A percentile compares a stretch with the other conserved stretches of the same genome.
These are phyloP conservation scores for Pseudevernia furfuracea DNA, from an alignment of 495 filamentous ascomycete genomes.

Conservation along the genomic window DNA sequence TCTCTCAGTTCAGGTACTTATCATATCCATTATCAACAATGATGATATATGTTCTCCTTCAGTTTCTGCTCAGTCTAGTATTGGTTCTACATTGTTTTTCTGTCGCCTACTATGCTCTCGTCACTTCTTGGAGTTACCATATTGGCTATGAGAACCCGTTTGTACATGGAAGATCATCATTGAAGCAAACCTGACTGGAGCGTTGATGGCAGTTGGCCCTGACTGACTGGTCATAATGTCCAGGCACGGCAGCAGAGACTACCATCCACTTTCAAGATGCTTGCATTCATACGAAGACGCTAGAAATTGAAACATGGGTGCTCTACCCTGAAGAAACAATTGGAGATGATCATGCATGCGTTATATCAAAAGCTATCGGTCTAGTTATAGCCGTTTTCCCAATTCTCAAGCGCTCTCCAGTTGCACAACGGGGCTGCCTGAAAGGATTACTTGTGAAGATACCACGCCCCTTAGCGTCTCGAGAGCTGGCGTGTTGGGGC, in stretches of 20 bases:
- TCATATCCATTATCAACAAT: not conserved
- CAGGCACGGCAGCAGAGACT: not conserved
- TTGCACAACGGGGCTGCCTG: not conserved
- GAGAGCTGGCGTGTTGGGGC: not conserved
- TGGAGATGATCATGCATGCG: not conserved
- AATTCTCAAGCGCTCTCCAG: not conserved
- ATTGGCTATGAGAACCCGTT: not conserved
- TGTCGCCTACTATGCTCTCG: not conserved
- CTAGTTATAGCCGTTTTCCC: not conserved
- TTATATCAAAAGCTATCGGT: not conserved
- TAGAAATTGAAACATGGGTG: not conserved
- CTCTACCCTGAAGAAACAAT: not conserved
- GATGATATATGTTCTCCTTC: not conserved
- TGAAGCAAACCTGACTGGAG: not conserved
- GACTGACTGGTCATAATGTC: not conserved
- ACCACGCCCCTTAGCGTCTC: not conserved
- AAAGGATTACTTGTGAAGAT: not conserved
- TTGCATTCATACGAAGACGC: not conserved
- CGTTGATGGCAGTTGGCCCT: not conserved
- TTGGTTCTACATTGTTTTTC: not conserved
- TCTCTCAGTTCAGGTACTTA: too few relatives aligned
- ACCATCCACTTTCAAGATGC: not conserved
- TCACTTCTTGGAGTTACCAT: not conserved
- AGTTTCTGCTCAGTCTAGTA: not conserved
- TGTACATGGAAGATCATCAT: not conserved